A percentile compares a stretch with the other conserved stretches of the same genome.
Evolutionary conservation across 2,329 filamentous ascomycete genomes (phyloP).

Genomic region (Nothophaeocryptopus gaeumannii): DNA sequence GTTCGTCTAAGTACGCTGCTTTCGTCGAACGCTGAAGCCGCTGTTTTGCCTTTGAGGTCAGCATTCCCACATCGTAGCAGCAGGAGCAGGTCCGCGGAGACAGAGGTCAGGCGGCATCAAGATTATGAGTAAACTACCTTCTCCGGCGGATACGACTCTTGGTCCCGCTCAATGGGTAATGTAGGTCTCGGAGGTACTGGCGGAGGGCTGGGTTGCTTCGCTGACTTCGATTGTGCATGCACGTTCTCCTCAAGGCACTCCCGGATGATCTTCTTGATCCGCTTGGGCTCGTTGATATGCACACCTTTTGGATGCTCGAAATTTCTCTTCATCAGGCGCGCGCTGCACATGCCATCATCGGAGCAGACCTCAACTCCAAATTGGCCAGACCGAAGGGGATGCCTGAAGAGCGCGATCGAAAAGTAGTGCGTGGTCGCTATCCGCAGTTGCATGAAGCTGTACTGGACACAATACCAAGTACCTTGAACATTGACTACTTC

Average conservation of each 20-base stretch:
- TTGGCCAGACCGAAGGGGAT: constrained; percentile 11
- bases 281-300: constrained; percentile 5
- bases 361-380: constrained; percentile 18
- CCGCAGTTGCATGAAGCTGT: constrained; percentile 8
- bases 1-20: too few species aligned
- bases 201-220: too few species aligned
- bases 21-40: too few species aligned
- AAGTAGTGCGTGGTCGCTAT: constrained; percentile 27
- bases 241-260: constrained; percentile 1
- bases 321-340: constrained; percentile 5
- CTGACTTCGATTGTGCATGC: too few species aligned
- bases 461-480: constrained; percentile 17
- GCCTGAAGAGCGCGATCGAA: constrained; percentile 19
- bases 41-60: too few species aligned
- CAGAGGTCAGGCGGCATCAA: too few species aligned
- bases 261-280: constrained; percentile 1
- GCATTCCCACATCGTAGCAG: too few species aligned
- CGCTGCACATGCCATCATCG: constrained; percentile 18
- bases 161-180: too few species aligned
- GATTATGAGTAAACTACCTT: too few species aligned
- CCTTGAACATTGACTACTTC: constrained; percentile 20
- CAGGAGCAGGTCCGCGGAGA: too few species aligned
- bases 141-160: too few species aligned
- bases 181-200: too few species aligned
- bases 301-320: constrained; percentile 3